Percentiles rank a stretch among this genome's conserved stretches.
These are phyloP conservation scores for Onygenales sp. DNA, from an alignment of 2,329 filamentous ascomycete species.

Conservation along the genomic window DNA sequence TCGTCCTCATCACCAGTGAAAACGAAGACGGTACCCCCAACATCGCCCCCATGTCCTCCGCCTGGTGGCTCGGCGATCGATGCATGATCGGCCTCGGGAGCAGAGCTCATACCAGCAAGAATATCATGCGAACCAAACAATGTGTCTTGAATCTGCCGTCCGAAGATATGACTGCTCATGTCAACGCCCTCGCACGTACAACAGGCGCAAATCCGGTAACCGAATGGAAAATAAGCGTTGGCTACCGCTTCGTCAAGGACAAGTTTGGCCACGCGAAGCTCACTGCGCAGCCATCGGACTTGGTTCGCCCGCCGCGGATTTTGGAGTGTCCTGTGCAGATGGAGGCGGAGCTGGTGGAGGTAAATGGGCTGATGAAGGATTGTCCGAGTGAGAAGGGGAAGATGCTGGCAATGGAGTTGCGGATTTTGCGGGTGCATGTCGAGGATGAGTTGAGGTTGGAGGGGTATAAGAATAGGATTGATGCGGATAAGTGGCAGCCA, in stretches of 20 bases:
- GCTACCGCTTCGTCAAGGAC: not conserved
- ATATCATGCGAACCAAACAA: constrained; percentile 45
- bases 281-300: constrained; percentile 24
- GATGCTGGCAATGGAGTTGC: constrained; percentile 27
- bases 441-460: constrained; percentile 24
- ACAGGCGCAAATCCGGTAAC: constrained; percentile 22
- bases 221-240: not conserved
- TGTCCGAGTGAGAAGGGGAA: constrained; percentile 17
- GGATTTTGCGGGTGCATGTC: constrained; percentile 28
- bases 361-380: constrained; percentile 25
- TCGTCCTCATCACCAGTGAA: constrained; percentile 2
- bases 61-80: not conserved
- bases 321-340: constrained; percentile 35
- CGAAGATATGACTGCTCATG: constrained; percentile 23
- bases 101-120: constrained; percentile 12
- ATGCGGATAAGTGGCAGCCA: constrained; percentile 35
- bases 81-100: not conserved
- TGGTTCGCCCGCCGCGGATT: constrained; percentile 27
- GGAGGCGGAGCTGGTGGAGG: constrained; percentile 29
- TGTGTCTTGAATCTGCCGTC: constrained; percentile 36
- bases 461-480: constrained; percentile 31
- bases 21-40: not conserved
- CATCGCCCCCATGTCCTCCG: constrained; percentile 1
- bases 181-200: constrained; percentile 33
- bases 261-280: constrained; percentile 13